These are phyloP conservation scores for Adansonia grandidieri DNA, from an alignment of 441 rosid species.

Conservation along the genomic window DNA sequence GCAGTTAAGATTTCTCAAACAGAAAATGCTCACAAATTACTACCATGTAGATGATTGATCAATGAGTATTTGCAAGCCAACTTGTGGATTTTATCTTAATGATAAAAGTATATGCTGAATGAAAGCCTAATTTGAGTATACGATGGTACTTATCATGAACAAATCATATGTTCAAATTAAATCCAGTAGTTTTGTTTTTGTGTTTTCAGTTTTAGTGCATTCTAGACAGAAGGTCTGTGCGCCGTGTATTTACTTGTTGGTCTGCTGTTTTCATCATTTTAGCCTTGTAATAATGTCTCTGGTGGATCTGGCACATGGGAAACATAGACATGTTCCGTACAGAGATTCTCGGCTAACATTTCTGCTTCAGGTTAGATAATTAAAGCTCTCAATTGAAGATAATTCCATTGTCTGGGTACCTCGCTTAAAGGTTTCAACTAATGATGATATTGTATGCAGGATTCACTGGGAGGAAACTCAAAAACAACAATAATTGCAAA, in stretches of 20 bases:
- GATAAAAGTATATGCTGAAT: constrained; percentile 10
- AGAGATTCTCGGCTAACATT: constrained; percentile 98
- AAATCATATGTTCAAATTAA: neutral
- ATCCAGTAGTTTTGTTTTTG: neutral
- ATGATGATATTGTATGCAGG: constrained; percentile 54
- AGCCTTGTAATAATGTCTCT: constrained; percentile 97
- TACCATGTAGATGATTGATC: neutral
- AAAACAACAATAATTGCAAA: constrained; percentile 96
- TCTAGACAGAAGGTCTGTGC: constrained; percentile 14
- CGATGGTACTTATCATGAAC: constrained; percentile 16
- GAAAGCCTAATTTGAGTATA: constrained; percentile 13
- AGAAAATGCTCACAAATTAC: neutral
- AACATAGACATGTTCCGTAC: constrained; percentile 91
- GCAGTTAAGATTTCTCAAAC: neutral
- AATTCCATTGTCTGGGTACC: constrained; percentile 15
- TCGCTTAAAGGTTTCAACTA: constrained; percentile 29
- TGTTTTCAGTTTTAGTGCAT: constrained; percentile 22
- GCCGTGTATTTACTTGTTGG: constrained; percentile 29
- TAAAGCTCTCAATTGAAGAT: constrained; percentile 27
- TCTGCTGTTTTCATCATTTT: constrained; percentile 33
- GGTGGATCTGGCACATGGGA: constrained; percentile 96
- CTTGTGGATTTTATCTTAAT: constrained; percentile 17
- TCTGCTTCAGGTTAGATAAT: constrained; percentile 78
- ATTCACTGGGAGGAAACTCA: constrained; percentile 95
- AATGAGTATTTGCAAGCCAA: constrained; percentile 2